phyloP scores from a whole-genome alignment of 306 rosid genomes.

The Malus sylvestris region DNA sequence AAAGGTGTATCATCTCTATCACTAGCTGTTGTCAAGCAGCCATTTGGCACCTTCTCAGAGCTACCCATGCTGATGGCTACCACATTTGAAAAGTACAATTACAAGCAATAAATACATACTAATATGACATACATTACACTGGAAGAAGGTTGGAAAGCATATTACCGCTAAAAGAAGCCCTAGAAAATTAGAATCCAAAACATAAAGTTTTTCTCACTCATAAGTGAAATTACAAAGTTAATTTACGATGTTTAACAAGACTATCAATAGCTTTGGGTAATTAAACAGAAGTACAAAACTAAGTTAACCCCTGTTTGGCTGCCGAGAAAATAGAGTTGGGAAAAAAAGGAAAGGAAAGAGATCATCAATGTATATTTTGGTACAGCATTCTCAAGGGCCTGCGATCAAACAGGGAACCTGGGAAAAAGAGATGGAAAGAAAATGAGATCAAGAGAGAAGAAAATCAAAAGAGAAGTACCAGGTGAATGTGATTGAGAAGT shows the following conservation, averaged over 20 bases:
- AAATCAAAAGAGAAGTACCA: background rate
- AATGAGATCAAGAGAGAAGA: background rate
- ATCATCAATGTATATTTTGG: background rate
- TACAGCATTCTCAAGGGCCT: background rate
- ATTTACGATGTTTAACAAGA: too few relatives aligned
- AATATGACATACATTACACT: background rate
- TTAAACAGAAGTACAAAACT: background rate
- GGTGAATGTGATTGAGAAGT: background rate
- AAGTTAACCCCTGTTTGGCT: background rate
- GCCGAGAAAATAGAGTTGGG: background rate
- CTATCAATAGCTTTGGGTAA: too few relatives aligned
- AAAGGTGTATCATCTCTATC: constrained; percentile 36
- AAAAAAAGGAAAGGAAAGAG: background rate
- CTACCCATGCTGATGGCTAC: constrained; percentile 21
- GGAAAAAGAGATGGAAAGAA: background rate
- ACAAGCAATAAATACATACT: background rate
- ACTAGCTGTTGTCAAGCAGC: constrained; percentile 27
- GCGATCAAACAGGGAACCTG: background rate
- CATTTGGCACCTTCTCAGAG: constrained; percentile 27
- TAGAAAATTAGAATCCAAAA: background rate
- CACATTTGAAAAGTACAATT: background rate
- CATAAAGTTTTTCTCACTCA: background rate
- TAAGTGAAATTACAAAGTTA: background rate
- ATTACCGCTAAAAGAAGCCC: background rate
- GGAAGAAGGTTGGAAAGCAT: background rate